Evolutionary conservation across 495 filamentous ascomycete species (phyloP), one percentile per base, ranked within the genome.

Genomic region (Podospora comata): DNA sequence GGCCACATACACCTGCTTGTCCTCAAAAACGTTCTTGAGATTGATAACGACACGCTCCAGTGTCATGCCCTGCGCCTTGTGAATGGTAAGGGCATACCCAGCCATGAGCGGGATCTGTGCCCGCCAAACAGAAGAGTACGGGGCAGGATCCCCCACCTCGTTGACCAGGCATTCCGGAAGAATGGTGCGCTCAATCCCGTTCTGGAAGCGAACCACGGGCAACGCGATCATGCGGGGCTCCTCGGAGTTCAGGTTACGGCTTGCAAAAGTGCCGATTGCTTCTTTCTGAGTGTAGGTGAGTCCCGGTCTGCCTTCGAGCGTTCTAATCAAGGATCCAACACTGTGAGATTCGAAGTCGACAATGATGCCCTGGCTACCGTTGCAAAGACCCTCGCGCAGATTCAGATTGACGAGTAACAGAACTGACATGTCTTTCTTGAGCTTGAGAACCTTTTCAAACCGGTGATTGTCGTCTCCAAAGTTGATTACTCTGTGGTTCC

Each of bases 391-490:
- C 3, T 88, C 84, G 0, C n/a, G 1, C 1, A 82, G 66, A 76
- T 97, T 92, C 74, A 97, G 86, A 72, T 99, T 99, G 67, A 93
- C 93, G 77, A 97, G 95, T 13, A 99, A 81, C 85, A 99, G 95
- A 27, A 99, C 94, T 62, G 94, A 91, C 34, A 93, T 89, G 5
- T 94, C 93, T 66, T 90, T 88, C 73, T 97, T 97, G 39, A 97
- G 85, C 30, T 87, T 80, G 85, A 72, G 87, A 83, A 66, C 83
- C 72, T 20, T 73, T 67, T 69, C 76, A 39, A 78, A 78, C 13
- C 74, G 76, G 34, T 84, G 81, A 71, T 99, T 92, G 30, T 99
- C 92, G 30, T 80, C 78, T 58, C 18, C n/a, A 32, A 61, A 32
- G 15, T 58, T n/a, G 23, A 48, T 48, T 5, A 13, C 39, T 9